Percentiles rank a stretch among this genome's conserved stretches.
These are phyloP conservation scores for Vitellaria paradoxa DNA, from an alignment of 179 eudicot genomes.

Conservation along the genomic window DNA sequence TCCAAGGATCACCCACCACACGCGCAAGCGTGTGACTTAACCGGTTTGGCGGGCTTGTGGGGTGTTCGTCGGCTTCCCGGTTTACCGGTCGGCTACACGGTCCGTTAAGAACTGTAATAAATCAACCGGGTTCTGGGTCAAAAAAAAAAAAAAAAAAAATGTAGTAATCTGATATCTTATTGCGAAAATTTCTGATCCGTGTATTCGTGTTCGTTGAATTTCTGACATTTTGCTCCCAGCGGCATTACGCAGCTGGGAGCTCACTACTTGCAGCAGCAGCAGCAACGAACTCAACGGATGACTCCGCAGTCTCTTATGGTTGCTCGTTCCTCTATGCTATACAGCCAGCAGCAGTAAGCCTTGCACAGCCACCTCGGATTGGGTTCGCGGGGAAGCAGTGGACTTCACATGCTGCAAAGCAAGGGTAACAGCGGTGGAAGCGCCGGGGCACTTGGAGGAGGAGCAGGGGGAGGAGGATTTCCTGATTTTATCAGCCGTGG, in stretches of 20 bases:
- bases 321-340: constrained; percentile 47
- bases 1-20: too few species aligned
- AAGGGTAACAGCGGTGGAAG: constrained; percentile 27
- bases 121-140: too few species aligned
- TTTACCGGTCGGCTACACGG: too few species aligned
- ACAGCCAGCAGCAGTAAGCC: constrained; percentile 42
- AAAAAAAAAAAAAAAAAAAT: too few species aligned
- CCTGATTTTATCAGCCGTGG: constrained; percentile 15
- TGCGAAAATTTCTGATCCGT: not conserved
- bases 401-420: constrained; percentile 43
- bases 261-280: constrained; percentile 41
- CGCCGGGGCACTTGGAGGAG: constrained; percentile 21
- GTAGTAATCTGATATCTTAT: too few species aligned
- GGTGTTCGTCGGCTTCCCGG: too few species aligned
- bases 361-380: constrained; percentile 46
- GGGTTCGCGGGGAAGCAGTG: constrained; percentile 42
- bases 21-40: too few species aligned
- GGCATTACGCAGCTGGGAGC: constrained; percentile 36
- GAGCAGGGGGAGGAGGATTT: constrained; percentile 37
- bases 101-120: too few species aligned
- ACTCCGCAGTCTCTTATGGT: constrained; percentile 50
- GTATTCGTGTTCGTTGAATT: not conserved
- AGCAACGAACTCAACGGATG: constrained; percentile 49
- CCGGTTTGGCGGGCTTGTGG: too few species aligned
- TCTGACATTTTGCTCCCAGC: constrained; percentile 27